Evolutionary conservation across 179 eudicot genomes (phyloP).

Genomic region (Vitellaria paradoxa): DNA sequence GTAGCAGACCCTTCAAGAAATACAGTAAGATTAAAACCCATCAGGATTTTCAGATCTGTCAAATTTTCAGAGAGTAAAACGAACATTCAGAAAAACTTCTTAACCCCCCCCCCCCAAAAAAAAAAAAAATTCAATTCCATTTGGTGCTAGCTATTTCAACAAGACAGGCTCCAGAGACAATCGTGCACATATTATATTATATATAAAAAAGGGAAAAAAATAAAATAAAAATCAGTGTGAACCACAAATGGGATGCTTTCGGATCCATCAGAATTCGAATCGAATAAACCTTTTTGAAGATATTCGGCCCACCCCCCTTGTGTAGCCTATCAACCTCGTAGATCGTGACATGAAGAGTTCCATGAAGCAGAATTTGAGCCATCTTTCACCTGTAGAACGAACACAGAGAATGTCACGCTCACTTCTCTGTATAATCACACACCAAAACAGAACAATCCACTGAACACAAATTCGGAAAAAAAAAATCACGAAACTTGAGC

Average conservation of each 20-base stretch:
- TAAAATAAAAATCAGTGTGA: not conserved
- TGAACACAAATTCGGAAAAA: too few relatives aligned
- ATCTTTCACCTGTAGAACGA: conserved; percentile 20
- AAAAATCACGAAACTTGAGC: too few relatives aligned
- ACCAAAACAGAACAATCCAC: too few relatives aligned
- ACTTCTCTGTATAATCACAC: too few relatives aligned
- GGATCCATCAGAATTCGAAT: not conserved
- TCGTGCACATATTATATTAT: too few relatives aligned
- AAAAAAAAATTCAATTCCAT: not conserved
- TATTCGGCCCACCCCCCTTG: conserved; percentile 27
- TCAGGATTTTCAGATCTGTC: too few relatives aligned
- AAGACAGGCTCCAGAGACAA: not conserved
- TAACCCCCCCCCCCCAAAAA: too few relatives aligned
- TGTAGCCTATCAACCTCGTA: conserved; percentile 41
- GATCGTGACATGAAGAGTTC: conserved; percentile 56
- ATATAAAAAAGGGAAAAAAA: not conserved
- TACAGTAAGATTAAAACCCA: too few relatives aligned
- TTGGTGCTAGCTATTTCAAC: not conserved
- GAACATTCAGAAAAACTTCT: too few relatives aligned
- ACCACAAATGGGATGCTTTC: not conserved
- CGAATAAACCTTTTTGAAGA: conserved; percentile 47
- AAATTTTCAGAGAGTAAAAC: too few relatives aligned
- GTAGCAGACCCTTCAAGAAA: too few relatives aligned
- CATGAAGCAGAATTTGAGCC: conserved; percentile 55
- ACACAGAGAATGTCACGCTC: too few relatives aligned